Evolutionary conservation across 148 eudicot species (phyloP).

Genomic region (Camellia lanceoleosa): DNA sequence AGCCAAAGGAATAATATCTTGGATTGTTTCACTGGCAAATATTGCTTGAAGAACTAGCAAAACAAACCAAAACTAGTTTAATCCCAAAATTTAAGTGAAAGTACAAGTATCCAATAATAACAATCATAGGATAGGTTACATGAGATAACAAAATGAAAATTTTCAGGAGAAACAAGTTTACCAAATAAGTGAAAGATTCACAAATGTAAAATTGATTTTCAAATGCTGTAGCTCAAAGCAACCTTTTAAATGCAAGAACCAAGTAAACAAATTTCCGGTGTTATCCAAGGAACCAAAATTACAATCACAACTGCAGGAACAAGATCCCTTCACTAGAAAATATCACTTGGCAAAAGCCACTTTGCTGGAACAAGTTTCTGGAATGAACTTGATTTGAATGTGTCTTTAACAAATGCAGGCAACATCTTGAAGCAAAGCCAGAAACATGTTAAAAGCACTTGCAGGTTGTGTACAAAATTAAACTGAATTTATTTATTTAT

Average conservation of each 20-base stretch:
- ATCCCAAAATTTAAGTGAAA: neutral
- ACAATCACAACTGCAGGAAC: neutral
- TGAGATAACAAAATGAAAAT: neutral
- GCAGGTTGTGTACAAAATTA: neutral
- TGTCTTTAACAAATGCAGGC: neutral
- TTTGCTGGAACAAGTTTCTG: neutral
- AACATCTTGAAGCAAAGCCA: neutral
- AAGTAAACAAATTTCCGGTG: neutral
- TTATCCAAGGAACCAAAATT: neutral
- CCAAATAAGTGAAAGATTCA: neutral
- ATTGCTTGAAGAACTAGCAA: slow-evolving; percentile 60
- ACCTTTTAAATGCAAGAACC: neutral
- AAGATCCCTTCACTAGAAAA: neutral
- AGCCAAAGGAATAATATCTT: slow-evolving; percentile 60
- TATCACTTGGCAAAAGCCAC: neutral
- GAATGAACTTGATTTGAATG: neutral
- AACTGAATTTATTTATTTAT: no score
- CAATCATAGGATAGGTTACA: neutral
- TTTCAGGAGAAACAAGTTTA: neutral
- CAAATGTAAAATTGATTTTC: neutral
- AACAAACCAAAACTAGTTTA: slow-evolving; percentile 12
- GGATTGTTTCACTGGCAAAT: slow-evolving; percentile 75
- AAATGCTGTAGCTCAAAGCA: neutral
- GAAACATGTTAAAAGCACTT: neutral
- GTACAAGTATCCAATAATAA: neutral